Evolutionary conservation across 768 basidiomycete genomes (phyloP).

Genomic region (Collybiopsis confluens): DNA sequence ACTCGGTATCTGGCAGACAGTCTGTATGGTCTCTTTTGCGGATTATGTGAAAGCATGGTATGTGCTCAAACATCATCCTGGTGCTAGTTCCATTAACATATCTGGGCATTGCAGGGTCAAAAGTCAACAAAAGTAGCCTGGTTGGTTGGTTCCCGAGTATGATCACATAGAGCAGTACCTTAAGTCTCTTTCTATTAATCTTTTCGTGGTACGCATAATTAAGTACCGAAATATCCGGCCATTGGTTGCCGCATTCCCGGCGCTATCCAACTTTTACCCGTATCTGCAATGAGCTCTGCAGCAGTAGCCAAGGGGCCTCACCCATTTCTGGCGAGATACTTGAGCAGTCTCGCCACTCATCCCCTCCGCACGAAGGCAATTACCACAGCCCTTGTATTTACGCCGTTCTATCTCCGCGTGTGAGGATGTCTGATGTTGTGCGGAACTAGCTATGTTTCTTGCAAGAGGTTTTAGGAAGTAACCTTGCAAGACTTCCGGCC

Average conservation of each 20-base stretch:
- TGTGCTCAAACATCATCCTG: too few relatives aligned
- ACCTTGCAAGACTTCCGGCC: slow-evolving; percentile 59
- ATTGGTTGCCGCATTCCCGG: too few relatives aligned
- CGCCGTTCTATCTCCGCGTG: not conserved
- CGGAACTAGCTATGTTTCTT: slow-evolving; percentile 56
- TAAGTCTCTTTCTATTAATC: not conserved
- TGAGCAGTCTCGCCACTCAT: slow-evolving; percentile 58
- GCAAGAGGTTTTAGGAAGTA: slow-evolving; percentile 79
- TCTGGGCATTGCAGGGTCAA: slow-evolving; percentile 55
- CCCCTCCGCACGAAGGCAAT: slow-evolving; percentile 79
- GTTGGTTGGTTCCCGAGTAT: not conserved
- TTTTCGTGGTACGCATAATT: not conserved
- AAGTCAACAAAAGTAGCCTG: slow-evolving; percentile 23
- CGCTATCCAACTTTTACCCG: too few relatives aligned
- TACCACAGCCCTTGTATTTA: slow-evolving; percentile 52
- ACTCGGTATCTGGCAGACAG: slow-evolving; percentile 94
- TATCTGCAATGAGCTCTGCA: not conserved
- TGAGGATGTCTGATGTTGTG: not conserved
- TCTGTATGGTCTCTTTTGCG: slow-evolving; percentile 98
- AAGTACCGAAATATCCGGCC: too few relatives aligned
- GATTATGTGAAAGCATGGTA: slow-evolving; percentile 92
- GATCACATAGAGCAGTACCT: slow-evolving; percentile 1
- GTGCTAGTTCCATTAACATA: too few relatives aligned
- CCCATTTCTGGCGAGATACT: slow-evolving; percentile 59
- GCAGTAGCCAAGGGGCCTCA: not conserved